Evolutionary conservation across 352 stramenopile species (phyloP), one percentile per base, ranked within the genome.

Genomic region (Pythium dissimile): DNA sequence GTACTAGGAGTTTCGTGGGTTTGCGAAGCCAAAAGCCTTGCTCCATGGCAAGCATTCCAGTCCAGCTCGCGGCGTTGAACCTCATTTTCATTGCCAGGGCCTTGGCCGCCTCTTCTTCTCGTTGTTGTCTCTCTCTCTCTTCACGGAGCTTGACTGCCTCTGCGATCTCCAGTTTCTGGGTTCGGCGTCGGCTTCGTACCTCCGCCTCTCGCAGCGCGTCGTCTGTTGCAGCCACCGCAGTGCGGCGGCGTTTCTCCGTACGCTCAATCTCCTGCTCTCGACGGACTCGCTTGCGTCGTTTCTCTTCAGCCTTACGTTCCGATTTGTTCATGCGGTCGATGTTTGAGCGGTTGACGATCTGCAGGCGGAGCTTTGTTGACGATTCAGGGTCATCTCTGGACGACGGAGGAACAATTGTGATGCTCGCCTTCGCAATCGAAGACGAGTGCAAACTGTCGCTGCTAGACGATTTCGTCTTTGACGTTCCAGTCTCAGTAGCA

Each of bases 271-370:
- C 83, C 60, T 93, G 81, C 64, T 93, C 85, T 2, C 80, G 77
- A 7, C 80, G 68, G 10, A 63, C 66, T 18, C 79, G 79, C 54
- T 93, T 94, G 24, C 83, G 83, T 9, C 78, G 72, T 57, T 91
- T 90, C 56, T 94, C 84, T 68, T 94, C 85, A 3, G 84, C 80
- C 44, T 94, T 94, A 20, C 85, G 85, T 63, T 93, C 83, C 39
- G 78, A 83, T 30, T 94, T 94, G 60, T 84, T 92, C 77, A 89
- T 89, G 8, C 77, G 75, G 24, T 89, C 78, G 54, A 89, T 63
- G 31, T 76, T 88, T 9, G 69, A 66, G 42, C 79, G 80, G 31
- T 71, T 87, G 54, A 86, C 80, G n/a, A 89, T 69, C 44, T 84
- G 73, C 20, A 92, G 56, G 43, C 84, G 83, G 5, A 92, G 56